phyloP scores from a whole-genome alignment of 441 rosid species.

The Pelargonium cotyledonis region DNA sequence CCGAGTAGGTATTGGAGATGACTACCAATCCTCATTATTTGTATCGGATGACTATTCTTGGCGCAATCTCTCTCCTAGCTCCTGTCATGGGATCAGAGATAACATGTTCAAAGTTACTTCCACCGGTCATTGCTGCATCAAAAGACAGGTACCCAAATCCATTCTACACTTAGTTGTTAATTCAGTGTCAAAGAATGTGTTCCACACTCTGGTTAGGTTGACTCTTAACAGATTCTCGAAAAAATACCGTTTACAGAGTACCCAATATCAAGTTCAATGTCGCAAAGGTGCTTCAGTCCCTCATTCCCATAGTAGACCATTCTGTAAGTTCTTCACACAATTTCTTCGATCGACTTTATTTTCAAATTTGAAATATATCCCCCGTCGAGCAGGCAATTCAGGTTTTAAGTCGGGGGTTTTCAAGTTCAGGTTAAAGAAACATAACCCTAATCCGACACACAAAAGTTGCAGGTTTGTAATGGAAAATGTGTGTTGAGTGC shows the following conservation, averaged over 20 bases:
- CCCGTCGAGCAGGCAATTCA: conserved; percentile 30
- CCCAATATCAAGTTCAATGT: conserved; percentile 94
- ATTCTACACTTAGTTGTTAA: background rate
- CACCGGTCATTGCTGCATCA: conserved; percentile 65
- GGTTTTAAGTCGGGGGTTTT: no score
- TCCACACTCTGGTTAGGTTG: background rate
- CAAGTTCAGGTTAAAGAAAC: no score
- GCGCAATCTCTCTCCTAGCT: conserved; percentile 77
- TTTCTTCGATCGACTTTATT: conserved; percentile 41
- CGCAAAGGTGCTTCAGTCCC: conserved; percentile 88
- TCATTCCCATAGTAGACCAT: conserved; percentile 80
- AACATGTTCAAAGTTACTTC: conserved; percentile 77
- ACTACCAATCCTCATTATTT: conserved; percentile 64
- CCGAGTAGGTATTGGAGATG: conserved; percentile 5
- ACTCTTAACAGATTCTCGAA: background rate
- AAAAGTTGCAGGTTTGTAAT: no score
- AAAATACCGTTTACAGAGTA: conserved; percentile 44
- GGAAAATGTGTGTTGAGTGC: no score
- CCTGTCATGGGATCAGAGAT: conserved; percentile 90
- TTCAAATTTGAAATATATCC: no score
- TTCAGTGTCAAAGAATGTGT: background rate
- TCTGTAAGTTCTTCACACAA: conserved; percentile 66
- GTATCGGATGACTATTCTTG: conserved; percentile 84
- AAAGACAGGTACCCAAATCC: conserved; percentile 60
- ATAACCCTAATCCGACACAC: no score